These are phyloP conservation scores for Linderina pennispora DNA, from an alignment of 192 early-diverging fungal genomes.

Conservation along the genomic window DNA sequence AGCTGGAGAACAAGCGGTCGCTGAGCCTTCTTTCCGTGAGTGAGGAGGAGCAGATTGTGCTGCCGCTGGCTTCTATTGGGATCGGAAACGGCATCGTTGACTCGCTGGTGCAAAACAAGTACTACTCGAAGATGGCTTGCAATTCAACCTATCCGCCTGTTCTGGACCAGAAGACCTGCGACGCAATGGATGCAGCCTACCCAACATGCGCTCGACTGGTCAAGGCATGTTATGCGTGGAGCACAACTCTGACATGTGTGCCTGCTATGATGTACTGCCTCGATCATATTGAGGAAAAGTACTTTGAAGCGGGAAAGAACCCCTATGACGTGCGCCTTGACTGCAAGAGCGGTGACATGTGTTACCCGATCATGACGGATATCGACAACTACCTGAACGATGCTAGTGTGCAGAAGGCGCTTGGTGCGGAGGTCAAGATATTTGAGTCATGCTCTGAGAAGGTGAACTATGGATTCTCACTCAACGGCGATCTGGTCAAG, in stretches of 20 bases:
- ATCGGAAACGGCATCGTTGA: slow-evolving; percentile 91
- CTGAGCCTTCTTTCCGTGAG: neutral
- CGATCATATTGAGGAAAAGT: slow-evolving; percentile 63
- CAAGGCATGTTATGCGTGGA: slow-evolving; percentile 65
- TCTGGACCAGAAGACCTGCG: slow-evolving; percentile 57
- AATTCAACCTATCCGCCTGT: slow-evolving; percentile 62
- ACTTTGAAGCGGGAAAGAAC: slow-evolving; percentile 77
- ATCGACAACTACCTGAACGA: slow-evolving; percentile 72
- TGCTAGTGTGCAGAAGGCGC: slow-evolving; percentile 53
- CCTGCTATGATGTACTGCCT: slow-evolving; percentile 74
- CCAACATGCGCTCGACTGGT: slow-evolving; percentile 61
- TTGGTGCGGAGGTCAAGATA: slow-evolving; percentile 57
- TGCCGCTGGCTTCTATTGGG: slow-evolving; percentile 64
- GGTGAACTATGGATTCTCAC: slow-evolving; percentile 70
- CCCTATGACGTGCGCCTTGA: slow-evolving; percentile 86
- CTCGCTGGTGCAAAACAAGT: slow-evolving; percentile 73
- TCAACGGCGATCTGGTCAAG: slow-evolving; percentile 78
- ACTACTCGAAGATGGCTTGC: slow-evolving; percentile 68
- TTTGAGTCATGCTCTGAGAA: slow-evolving; percentile 74
- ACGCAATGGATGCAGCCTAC: slow-evolving; percentile 58
- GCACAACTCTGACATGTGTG: slow-evolving; percentile 61
- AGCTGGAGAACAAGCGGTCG: neutral
- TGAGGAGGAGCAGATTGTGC: slow-evolving; percentile 13
- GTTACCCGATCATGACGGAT: slow-evolving; percentile 68
- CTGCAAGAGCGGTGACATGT: slow-evolving; percentile 73